These are phyloP conservation scores for Gonapodya sp. DNA, from an alignment of 192 early-diverging fungal genomes.

Conservation along the genomic window DNA sequence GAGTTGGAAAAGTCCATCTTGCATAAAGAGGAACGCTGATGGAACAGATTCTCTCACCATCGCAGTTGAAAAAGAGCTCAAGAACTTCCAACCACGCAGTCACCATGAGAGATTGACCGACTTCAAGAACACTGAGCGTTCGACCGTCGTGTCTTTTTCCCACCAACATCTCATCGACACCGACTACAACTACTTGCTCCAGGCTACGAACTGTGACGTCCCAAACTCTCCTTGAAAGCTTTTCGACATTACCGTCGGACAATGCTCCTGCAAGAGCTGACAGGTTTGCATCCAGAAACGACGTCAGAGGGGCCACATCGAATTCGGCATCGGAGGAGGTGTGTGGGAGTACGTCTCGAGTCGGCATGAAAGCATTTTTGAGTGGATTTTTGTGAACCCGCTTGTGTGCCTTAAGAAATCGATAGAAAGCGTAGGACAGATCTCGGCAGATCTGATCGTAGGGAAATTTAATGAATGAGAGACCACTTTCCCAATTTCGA, in stretches of 20 bases:
- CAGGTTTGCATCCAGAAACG: background rate
- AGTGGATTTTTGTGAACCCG: background rate
- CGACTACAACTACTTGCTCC: background rate
- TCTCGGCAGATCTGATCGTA: background rate
- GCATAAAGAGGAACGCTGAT: background rate
- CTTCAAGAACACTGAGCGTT: background rate
- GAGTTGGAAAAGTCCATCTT: background rate
- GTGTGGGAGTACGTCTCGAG: background rate
- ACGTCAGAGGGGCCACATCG: background rate
- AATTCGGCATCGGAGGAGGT: background rate
- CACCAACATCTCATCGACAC: background rate
- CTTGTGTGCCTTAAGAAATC: background rate
- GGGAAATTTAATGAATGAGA: too few relatives aligned
- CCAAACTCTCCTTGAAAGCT: background rate
- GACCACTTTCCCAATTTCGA: background rate
- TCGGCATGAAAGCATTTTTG: background rate
- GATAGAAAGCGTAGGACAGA: background rate
- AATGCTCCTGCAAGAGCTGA: background rate
- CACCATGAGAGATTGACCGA: background rate
- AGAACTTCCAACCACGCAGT: background rate
- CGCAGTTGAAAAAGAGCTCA: background rate
- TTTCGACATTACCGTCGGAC: background rate
- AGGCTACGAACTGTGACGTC: background rate
- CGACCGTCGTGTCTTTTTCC: background rate
- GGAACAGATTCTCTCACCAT: background rate